Evolutionary conservation across 352 stramenopile genomes (phyloP).

Genomic region (Phytophthora europaea): DNA sequence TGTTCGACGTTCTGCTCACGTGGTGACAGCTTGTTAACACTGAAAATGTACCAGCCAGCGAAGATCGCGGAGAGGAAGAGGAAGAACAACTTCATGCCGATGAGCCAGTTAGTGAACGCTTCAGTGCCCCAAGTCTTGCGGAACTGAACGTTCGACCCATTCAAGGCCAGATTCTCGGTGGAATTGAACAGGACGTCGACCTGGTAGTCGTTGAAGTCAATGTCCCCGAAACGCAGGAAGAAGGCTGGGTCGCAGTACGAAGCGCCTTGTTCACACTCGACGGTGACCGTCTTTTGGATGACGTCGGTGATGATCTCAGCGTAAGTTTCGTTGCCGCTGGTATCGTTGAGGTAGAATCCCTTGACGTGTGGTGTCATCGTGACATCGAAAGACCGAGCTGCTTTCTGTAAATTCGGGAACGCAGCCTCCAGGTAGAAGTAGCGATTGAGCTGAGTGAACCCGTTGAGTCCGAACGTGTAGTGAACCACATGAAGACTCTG

Average conservation of each 20-base stretch:
- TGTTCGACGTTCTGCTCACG: slow-evolving; percentile 73
- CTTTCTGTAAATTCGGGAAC: slow-evolving; percentile 55
- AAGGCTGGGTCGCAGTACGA: slow-evolving; percentile 54
- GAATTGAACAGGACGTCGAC: slow-evolving; percentile 73
- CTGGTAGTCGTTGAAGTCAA: slow-evolving; percentile 65
- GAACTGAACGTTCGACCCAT: slow-evolving; percentile 56
- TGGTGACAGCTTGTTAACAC: slow-evolving; percentile 49
- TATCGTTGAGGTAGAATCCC: slow-evolving; percentile 54
- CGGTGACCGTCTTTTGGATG: slow-evolving; percentile 42
- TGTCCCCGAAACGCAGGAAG: slow-evolving; percentile 64
- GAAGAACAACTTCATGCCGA: slow-evolving; percentile 71
- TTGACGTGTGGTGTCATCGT: slow-evolving; percentile 66
- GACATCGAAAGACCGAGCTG: slow-evolving; percentile 51
- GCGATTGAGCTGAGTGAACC: slow-evolving; percentile 57
- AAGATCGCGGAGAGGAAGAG: slow-evolving; percentile 49
- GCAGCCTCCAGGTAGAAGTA: slow-evolving; percentile 72
- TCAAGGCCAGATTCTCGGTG: slow-evolving; percentile 44
- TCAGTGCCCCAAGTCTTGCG: slow-evolving; percentile 63
- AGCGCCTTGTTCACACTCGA: slow-evolving; percentile 46
- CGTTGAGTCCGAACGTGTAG: slow-evolving; percentile 69
- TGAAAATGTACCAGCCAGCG: slow-evolving; percentile 56
- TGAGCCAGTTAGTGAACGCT: slow-evolving; percentile 65
- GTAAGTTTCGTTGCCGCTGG: slow-evolving; percentile 43
- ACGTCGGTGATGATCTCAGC: slow-evolving; percentile 49
- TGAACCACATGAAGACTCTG: slow-evolving; percentile 52